Evolutionary conservation across 164 flowering plant species (phyloP), one percentile per base, ranked within the genome.

Genomic region (Kingdonia uniflora): DNA sequence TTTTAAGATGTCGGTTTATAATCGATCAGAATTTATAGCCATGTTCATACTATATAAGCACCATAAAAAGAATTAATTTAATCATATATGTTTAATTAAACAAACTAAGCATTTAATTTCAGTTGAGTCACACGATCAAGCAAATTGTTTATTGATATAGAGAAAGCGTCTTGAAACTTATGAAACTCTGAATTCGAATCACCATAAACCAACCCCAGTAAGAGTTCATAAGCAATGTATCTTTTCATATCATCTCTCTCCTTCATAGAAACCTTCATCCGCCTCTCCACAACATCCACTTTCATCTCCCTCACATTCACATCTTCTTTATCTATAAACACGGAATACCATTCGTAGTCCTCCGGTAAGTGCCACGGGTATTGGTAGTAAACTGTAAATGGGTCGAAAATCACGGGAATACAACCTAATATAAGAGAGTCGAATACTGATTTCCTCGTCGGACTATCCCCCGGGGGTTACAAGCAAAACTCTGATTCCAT

Each of bases 341-440:
- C 81, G 0, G 95, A 86, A 42, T 79, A 84, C n/a, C 68, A 70
- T 0, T 49, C 33, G 6, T 65, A 63, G 50, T 89, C 86, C 65
- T 76, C n/a, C n/a, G n/a, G n/a, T n/a, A n/a, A n/a, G n/a, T n/a
- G n/a, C n/a, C n/a, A n/a, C n/a, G n/a, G n/a, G n/a, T n/a, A n/a
- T n/a, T n/a, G n/a, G n/a, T n/a, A n/a, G n/a, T n/a, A n/a, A n/a
- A n/a, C n/a, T n/a, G n/a, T n/a, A n/a, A n/a, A n/a, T n/a, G n/a
- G n/a, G n/a, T n/a, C n/a, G n/a, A n/a, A n/a, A n/a, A n/a, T n/a
- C n/a, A n/a, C 74, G 0, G 95, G 97, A 33, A 90, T 84, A 60
- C 97, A 89, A 21, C 97, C 97, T 0, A 87, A 73, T 3, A 89
- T 52, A 11, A 89, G 60, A 0, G 97, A 79, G 57, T 89, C 94